Evolutionary conservation across 352 stramenopile species (phyloP), one percentile per base, ranked within the genome.

Genomic region (Pythium grandisporangium): DNA sequence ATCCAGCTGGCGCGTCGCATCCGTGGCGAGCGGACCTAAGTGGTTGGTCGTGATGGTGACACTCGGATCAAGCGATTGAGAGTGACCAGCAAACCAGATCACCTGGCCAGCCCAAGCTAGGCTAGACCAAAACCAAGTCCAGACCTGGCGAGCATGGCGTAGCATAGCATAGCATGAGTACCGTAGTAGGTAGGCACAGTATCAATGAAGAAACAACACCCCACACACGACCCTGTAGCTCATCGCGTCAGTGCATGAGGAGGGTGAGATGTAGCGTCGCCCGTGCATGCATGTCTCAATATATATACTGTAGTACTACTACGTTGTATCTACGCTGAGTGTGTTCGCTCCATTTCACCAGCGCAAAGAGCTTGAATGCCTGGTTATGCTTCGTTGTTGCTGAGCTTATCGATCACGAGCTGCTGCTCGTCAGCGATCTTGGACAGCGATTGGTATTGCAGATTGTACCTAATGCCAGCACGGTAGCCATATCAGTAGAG

Each of bases 1-100:
- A 97, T 98, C 37, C 91, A 97, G 68, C 71, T 97, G 6, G 90
- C 89, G 19, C 85, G 84, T 32, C 81, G 89, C 58, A 96, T 97
- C 56, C 82, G 91, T 41, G 90, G 91, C 32, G 87, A 96, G 61
- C 75, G 79, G 47, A 84, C 71, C 44, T 90, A 86, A 74, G 27
- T 14, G 14, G 27, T 8, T 32, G 27, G 8, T 32, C 10, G 27
- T 14, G 27, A 14, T 8, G 14, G 27, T 32, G 27, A 13, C 27
- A 32, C 8, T 32, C 14, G 27, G 27, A 32, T 32, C n/a, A n/a
- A n/a, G n/a, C n/a, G n/a, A n/a, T n/a, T n/a, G n/a, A n/a, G n/a
- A n/a, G n/a, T n/a, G n/a, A n/a, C n/a, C n/a, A n/a, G n/a, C n/a
- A n/a, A n/a, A n/a, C n/a, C n/a, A n/a, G n/a, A n/a, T n/a, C n/a